phyloP scores from a whole-genome alignment of 2,329 filamentous ascomycete species.

The Fusarium denticulatum region DNA sequence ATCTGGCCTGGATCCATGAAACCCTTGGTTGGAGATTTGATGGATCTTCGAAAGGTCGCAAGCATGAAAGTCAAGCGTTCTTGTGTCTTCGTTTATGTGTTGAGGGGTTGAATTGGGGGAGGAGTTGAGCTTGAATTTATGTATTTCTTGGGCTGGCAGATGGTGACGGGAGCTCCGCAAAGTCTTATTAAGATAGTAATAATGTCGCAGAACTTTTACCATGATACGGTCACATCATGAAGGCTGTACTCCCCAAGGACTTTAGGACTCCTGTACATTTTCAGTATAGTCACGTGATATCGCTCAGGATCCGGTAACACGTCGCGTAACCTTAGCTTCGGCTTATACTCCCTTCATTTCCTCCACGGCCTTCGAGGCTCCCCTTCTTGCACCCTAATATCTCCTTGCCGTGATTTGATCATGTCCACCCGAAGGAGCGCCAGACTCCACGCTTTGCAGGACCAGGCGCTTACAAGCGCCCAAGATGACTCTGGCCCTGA shows the following conservation, averaged over 20 bases:
- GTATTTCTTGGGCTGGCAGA: not conserved
- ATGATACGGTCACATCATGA: not conserved
- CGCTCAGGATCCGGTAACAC: not conserved
- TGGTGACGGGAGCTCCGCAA: not conserved
- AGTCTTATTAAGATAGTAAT: not conserved
- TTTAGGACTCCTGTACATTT: not conserved
- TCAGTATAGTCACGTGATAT: not conserved
- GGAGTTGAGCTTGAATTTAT: not conserved
- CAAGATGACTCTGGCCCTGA: not conserved
- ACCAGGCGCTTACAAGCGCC: not conserved
- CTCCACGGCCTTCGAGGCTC: not conserved
- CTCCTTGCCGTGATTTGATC: not conserved
- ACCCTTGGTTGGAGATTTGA: not conserved
- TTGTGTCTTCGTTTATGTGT: not conserved
- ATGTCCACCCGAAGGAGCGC: constrained; percentile 27
- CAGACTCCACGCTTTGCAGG: not conserved
- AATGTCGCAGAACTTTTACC: not conserved
- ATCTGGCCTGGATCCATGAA: not conserved
- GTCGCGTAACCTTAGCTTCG: not conserved
- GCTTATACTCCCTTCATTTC: not conserved
- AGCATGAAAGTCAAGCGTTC: not conserved
- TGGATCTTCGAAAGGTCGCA: not conserved
- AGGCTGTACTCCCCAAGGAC: not conserved
- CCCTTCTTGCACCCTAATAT: not conserved
- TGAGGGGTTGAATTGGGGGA: not conserved